Evolutionary conservation across 495 filamentous ascomycete genomes (phyloP), one percentile per base, ranked within the genome.

Genomic region (Geoglossum glabrum): DNA sequence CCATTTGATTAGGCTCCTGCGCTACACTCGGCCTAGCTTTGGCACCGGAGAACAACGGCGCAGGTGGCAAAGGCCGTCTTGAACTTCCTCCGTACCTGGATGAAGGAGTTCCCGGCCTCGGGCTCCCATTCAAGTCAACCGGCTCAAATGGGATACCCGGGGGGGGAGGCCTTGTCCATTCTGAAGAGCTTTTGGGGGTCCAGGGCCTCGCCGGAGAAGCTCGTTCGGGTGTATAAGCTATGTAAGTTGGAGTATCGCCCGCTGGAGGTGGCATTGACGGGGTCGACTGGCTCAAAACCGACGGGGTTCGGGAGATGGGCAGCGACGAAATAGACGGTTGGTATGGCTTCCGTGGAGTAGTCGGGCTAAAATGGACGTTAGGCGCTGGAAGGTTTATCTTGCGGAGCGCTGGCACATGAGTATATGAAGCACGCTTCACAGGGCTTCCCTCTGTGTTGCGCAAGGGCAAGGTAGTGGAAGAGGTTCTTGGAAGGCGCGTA

Each of bases 21-120:
- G 63, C 72, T 1, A 63, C 70, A 55, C 74, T 50, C 73, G 73
- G 57, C 68, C 70, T 25, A 74, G 65, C 55, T 80, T 73, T 64
- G 26, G 76, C 67, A 21, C 67, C 72, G 3, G 81, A 75, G 63
- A 94, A 96, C n/a, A 90, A 71, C 5, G 90, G 92, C 30, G 89
- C 87, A 1, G 87, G 86, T 15, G 90, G 92, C n/a, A 96, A 70
- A n/a, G 90, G 90, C 59, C 86, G 75, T 51, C 86, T 77, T 8
- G 87, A 85, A 61, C 86, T 89, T 10, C 87, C 84, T 36, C 87
- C 84, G 64, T 95, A 96, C 63, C 79, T 76, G 38, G 86, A 87
- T 3, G 87, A 85, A 9, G 92, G 86, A 1, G 90, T 95, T 1
- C 92, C 92, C 13, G 92, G 92, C 60, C 92, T 72, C 9, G 92